phyloP scores from a whole-genome alignment of 2,329 filamentous ascomycete species.

The Bipolaris oryzae region DNA sequence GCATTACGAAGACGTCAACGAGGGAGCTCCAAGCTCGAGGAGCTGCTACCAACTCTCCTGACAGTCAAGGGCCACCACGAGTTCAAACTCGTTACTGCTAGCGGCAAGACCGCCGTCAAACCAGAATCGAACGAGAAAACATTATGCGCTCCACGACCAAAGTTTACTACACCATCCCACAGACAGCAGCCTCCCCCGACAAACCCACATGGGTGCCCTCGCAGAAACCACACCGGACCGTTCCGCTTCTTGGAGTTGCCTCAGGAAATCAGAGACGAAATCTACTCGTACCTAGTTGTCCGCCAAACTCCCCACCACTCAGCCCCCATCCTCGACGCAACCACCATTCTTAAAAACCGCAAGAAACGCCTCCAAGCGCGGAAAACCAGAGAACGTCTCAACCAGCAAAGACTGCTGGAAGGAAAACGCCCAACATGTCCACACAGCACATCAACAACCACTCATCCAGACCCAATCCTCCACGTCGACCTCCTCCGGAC shows the following conservation, averaged over 20 bases:
- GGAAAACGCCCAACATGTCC: slow-evolving; percentile 29
- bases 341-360: slow-evolving; percentile 28
- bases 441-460: slow-evolving; percentile 1
- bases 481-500: slow-evolving; percentile 31
- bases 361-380: slow-evolving; percentile 33
- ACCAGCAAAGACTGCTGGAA: slow-evolving; percentile 28
- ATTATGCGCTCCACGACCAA: slow-evolving; percentile 8
- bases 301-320: slow-evolving; percentile 15
- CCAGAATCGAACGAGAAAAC: background rate
- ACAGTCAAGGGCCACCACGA: slow-evolving; percentile 7
- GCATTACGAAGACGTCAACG: slow-evolving; percentile 34
- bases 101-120: slow-evolving; percentile 5
- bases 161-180: slow-evolving; percentile 1
- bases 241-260: slow-evolving; percentile 39
- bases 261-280: slow-evolving; percentile 37
- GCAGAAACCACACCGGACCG: slow-evolving; percentile 14
- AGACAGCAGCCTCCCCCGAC: background rate
- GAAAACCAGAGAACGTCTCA: slow-evolving; percentile 30
- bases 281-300: slow-evolving; percentile 38
- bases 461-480: slow-evolving; percentile 24
- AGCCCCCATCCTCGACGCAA: slow-evolving; percentile 31
- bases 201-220: slow-evolving; percentile 2
- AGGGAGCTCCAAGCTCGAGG: slow-evolving; percentile 34
- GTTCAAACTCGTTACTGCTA: background rate
- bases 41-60: slow-evolving; percentile 9